Conservation (phyloP, 192 early-diverging fungal genomes). For the Pilaira anomala region DNA sequence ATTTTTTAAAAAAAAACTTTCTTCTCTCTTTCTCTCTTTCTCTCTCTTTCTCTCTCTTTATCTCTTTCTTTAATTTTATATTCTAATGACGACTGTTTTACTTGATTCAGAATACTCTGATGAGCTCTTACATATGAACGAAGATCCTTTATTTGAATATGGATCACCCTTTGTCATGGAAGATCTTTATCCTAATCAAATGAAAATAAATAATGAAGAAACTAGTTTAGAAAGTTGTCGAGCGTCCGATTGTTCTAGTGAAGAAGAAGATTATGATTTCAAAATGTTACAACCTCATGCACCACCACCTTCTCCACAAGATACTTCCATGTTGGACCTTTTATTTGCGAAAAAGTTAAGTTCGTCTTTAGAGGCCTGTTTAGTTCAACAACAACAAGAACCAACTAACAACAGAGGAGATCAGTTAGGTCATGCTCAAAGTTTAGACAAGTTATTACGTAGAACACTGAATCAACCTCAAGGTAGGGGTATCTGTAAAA, state of each 20-base stretch:
- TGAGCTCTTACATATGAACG: no score
- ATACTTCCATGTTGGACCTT: constrained; percentile 28
- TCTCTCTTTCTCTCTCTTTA: no score
- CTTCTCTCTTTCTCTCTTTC: no score
- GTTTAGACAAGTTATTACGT: constrained; percentile 24
- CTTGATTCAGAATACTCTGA: no score
- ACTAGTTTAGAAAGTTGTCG: background rate
- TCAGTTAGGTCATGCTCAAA: constrained; percentile 23
- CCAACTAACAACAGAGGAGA: background rate
- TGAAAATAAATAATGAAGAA: background rate
- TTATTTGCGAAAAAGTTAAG: constrained; percentile 18
- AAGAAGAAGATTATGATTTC: constrained; percentile 22
- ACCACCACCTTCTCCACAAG: constrained; percentile 34
- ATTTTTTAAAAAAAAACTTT: no score
- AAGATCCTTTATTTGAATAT: no score
- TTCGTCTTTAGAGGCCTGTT: constrained; percentile 14
- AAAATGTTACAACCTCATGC: constrained; percentile 17
- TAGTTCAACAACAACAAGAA: background rate
- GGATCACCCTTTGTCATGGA: no score
- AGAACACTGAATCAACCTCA: constrained; percentile 14
- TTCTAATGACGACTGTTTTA: no score
- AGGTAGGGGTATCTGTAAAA: constrained; percentile 4
- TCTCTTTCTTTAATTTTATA: no score
- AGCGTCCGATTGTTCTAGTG: constrained; percentile 20
- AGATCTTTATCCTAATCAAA: no score